Evolutionary conservation across 2,329 filamentous ascomycete species (phyloP).

Genomic region (Nemania sp.): DNA sequence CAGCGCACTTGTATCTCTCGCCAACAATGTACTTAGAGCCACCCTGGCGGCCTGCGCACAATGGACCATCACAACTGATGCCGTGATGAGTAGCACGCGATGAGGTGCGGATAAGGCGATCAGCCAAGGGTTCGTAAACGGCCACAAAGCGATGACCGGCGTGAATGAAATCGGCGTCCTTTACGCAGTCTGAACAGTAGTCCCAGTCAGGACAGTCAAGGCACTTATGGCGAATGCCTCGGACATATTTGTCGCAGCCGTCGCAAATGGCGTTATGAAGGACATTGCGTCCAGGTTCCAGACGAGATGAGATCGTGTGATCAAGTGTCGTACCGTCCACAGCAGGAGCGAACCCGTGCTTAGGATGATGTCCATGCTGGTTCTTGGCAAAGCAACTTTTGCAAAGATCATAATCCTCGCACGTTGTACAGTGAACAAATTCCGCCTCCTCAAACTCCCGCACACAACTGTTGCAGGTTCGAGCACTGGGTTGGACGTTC

Average conservation of each 20-base stretch:
- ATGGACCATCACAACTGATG: constrained; percentile 92
- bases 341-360: constrained; percentile 76
- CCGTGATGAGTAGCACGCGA: constrained; percentile 69
- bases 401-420: constrained; percentile 93
- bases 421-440: constrained; percentile 83
- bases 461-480: constrained; percentile 72
- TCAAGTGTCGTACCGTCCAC: constrained; percentile 66
- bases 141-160: constrained; percentile 86
- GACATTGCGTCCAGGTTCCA: constrained; percentile 78
- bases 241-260: constrained; percentile 86
- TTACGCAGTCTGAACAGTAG: constrained; percentile 79
- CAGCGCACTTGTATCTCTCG: constrained; percentile 93
- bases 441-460: constrained; percentile 74
- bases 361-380: constrained; percentile 88
- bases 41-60: constrained; percentile 67
- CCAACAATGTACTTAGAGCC: constrained; percentile 77
- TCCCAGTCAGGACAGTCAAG: constrained; percentile 97
- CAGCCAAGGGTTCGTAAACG: constrained; percentile 73
- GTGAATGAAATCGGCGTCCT: constrained; percentile 70
- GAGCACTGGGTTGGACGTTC: constrained; percentile 39
- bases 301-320: constrained; percentile 65
- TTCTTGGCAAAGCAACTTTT: constrained; percentile 75
- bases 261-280: constrained; percentile 91
- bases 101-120: constrained; percentile 44
- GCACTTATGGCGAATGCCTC: constrained; percentile 93